Evolutionary conservation across 208 protist species (phyloP).

Genomic region (Crithidia bombi): DNA sequence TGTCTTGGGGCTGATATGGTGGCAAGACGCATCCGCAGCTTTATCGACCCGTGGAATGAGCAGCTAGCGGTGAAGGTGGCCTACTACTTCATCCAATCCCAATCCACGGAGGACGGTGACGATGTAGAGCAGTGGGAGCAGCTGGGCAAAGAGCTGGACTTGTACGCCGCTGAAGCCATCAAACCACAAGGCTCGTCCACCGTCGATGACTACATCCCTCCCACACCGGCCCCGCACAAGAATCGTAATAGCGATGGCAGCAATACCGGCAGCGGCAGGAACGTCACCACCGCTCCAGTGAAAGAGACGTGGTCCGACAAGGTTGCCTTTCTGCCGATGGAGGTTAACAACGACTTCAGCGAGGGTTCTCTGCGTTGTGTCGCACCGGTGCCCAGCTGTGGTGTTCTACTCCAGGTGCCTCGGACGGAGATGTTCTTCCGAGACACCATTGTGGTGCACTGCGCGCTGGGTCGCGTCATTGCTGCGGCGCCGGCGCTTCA

Average conservation of each 20-base stretch:
- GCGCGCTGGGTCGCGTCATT: constrained; percentile 61
- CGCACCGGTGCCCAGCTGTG: constrained; percentile 46
- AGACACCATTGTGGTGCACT: constrained; percentile 56
- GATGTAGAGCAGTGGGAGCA: neutral
- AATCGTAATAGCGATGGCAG: neutral
- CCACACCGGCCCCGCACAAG: neutral
- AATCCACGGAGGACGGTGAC: neutral
- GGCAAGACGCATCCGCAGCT: constrained; percentile 23
- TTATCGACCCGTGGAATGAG: constrained; percentile 80
- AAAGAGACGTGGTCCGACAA: constrained; percentile 27
- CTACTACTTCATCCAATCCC: constrained; percentile 40
- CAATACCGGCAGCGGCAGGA: neutral
- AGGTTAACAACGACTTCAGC: constrained; percentile 36
- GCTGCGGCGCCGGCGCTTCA: constrained; percentile 37
- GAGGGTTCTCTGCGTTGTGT: constrained; percentile 78
- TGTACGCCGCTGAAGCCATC: constrained; percentile 41
- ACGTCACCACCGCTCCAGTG: neutral
- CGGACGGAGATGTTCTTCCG: constrained; percentile 73
- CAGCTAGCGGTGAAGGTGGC: constrained; percentile 82
- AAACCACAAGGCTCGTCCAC: constrained; percentile 42
- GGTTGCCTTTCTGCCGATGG: constrained; percentile 48
- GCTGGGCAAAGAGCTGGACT: constrained; percentile 38
- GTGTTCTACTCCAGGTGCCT: constrained; percentile 76
- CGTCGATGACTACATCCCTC: constrained; percentile 4
- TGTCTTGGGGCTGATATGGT: constrained; percentile 46